Conservation (phyloP, 2,329 filamentous ascomycete species). For the Fusarium domesticum region DNA sequence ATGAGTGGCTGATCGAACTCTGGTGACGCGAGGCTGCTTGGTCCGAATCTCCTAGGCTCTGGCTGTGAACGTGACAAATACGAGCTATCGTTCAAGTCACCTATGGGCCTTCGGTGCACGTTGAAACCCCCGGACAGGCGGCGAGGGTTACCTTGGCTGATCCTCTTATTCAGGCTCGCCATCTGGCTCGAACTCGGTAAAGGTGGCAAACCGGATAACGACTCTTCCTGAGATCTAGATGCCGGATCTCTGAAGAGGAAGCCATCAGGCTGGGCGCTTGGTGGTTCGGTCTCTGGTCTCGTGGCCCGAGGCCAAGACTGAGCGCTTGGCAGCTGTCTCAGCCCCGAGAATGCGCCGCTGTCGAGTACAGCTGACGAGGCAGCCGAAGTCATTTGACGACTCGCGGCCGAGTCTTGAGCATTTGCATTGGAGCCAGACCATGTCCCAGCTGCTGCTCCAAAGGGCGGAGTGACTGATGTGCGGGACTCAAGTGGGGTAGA, state of each 20-base stretch:
- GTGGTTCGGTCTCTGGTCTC: conserved; percentile 20
- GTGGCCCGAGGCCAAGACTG: conserved; percentile 48
- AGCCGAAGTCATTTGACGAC: conserved; percentile 8
- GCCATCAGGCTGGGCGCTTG: conserved; percentile 25
- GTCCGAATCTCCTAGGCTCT: conserved; percentile 20
- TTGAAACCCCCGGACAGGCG: conserved; percentile 44
- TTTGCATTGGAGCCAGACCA: too few species aligned
- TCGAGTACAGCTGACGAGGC: conserved; percentile 16
- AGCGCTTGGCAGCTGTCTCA: conserved; percentile 34
- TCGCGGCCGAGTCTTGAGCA: background rate
- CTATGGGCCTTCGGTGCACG: conserved; percentile 41
- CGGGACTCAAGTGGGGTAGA: conserved; percentile 11
- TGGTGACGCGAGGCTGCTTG: conserved; percentile 8
- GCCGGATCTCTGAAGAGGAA: conserved; percentile 44
- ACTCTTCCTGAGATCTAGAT: conserved; percentile 31
- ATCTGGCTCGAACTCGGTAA: conserved; percentile 41
- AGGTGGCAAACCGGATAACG: conserved; percentile 38
- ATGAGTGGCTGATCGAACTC: conserved; percentile 54
- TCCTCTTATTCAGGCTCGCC: conserved; percentile 37
- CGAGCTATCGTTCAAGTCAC: conserved; percentile 31
- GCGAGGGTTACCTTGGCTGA: conserved; percentile 38
- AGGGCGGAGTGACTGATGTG: conserved; percentile 6
- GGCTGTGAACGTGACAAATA: conserved; percentile 14
- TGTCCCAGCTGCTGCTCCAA: background rate
- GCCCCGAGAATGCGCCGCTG: conserved; percentile 17